phyloP scores from a whole-genome alignment of 2,329 filamentous ascomycete genomes.

The Cladosporium halotolerans region DNA sequence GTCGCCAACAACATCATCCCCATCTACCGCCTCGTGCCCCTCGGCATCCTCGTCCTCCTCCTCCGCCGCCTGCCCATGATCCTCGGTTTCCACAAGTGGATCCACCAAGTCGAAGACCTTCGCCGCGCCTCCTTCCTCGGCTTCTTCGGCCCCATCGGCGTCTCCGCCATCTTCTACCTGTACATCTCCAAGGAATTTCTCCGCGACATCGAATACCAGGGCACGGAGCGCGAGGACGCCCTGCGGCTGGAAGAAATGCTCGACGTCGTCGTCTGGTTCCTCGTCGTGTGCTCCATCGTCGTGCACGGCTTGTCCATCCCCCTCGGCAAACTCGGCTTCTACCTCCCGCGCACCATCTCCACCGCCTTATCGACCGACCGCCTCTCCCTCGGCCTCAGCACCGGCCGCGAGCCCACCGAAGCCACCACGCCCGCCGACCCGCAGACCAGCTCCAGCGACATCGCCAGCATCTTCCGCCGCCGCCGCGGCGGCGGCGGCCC shows the following conservation, averaged over 20 bases:
- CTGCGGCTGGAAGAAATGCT: conserved; percentile 59
- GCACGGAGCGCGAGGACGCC: conserved; percentile 59
- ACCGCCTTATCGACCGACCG: conserved; percentile 41
- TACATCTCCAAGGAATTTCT: conserved; percentile 76
- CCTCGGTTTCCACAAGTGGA: conserved; percentile 64
- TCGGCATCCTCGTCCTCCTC: conserved; percentile 71
- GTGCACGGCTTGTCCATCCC: conserved; percentile 81
- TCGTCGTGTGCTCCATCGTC: conserved; percentile 75
- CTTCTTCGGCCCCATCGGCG: conserved; percentile 89
- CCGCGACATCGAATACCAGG: conserved; percentile 50
- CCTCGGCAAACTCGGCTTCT: conserved; percentile 58
- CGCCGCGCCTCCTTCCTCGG: conserved; percentile 79
- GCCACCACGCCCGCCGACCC: conserved; percentile 25
- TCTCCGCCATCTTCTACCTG: conserved; percentile 84
- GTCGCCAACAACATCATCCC: conserved; percentile 62
- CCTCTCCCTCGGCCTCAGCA: conserved; percentile 20
- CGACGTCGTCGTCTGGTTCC: conserved; percentile 75
- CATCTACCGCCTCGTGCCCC: conserved; percentile 62
- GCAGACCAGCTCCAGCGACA: not conserved
- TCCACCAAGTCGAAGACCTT: conserved; percentile 69
- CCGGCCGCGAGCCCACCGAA: conserved; percentile 10
- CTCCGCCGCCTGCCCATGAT: conserved; percentile 73
- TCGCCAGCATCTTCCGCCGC: conserved; percentile 4
- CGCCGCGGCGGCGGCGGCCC: conserved; percentile 6
- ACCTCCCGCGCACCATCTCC: conserved; percentile 59